Evolutionary conservation across 2,329 filamentous ascomycete species (phyloP).

Genomic region (Fusarium transvaalense): DNA sequence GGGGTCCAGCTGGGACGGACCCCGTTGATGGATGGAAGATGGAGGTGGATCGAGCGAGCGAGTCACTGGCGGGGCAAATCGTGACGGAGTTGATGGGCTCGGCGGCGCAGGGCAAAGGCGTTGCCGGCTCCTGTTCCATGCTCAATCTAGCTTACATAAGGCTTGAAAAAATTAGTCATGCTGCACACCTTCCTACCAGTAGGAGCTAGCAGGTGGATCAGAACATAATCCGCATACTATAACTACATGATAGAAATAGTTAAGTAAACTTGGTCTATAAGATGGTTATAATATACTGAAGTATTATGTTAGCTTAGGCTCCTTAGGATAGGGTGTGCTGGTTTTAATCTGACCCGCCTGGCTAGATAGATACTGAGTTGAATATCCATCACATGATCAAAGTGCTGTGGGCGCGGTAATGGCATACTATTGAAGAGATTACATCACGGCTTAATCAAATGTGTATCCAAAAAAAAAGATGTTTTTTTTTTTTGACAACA

Average conservation of each 20-base stretch:
- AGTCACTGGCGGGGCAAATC: slow-evolving; percentile 56
- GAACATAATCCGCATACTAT: too few relatives aligned
- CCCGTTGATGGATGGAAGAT: slow-evolving; percentile 52
- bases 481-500: slow-evolving; percentile 29
- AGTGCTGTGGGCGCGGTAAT: neutral
- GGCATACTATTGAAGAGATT: neutral
- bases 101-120: slow-evolving; percentile 36
- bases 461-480: slow-evolving; percentile 29
- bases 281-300: too few relatives aligned
- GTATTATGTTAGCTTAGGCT: too few relatives aligned
- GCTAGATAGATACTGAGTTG: too few relatives aligned
- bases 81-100: slow-evolving; percentile 48
- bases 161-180: slow-evolving; percentile 37
- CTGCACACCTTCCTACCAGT: too few relatives aligned
- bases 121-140: slow-evolving; percentile 12
- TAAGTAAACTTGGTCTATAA: too few relatives aligned
- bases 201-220: too few relatives aligned
- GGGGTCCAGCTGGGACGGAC: slow-evolving; percentile 54
- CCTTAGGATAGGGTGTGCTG: too few relatives aligned
- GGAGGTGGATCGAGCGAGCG: slow-evolving; percentile 47
- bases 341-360: too few relatives aligned
- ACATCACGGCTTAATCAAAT: neutral
- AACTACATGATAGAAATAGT: too few relatives aligned
- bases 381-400: slow-evolving; percentile 23
- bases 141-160: slow-evolving; percentile 13